Conservation (phyloP, 164 flowering plant species). For the Liquidambar formosana region DNA sequence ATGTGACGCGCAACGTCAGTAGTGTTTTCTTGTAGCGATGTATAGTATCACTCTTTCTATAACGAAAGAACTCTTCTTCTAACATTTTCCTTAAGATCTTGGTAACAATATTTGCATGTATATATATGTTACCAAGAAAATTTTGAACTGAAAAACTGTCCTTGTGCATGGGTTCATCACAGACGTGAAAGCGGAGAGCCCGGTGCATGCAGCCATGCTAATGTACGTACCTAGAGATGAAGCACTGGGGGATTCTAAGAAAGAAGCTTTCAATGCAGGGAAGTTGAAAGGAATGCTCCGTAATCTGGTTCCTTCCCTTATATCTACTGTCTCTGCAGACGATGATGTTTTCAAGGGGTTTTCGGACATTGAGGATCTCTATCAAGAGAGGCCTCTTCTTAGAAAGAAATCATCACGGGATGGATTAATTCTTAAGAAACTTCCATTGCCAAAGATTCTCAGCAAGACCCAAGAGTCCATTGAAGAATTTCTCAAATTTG, state of each 20-base stretch:
- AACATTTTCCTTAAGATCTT: too few relatives aligned
- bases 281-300: constrained; percentile 14
- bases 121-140: too few relatives aligned
- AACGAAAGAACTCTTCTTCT: too few relatives aligned
- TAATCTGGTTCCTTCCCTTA: constrained; percentile 6
- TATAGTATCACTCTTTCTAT: too few relatives aligned
- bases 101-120: too few relatives aligned
- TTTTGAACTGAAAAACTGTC: neutral
- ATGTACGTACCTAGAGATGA: constrained; percentile 24
- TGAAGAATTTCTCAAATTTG: constrained; percentile 10
- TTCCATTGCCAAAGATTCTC: neutral
- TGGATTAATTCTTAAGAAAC: neutral
- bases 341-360: neutral
- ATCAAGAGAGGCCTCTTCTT: neutral
- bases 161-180: neutral
- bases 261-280: neutral
- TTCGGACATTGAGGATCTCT: neutral
- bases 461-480: neutral
- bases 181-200: constrained; percentile 9
- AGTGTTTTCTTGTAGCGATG: too few relatives aligned
- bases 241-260: constrained; percentile 11
- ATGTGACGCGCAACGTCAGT: too few relatives aligned
- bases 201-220: neutral
- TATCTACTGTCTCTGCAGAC: neutral
- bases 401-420: neutral